These are phyloP conservation scores for Fusarium oxysporum DNA, from an alignment of 2,329 filamentous ascomycete genomes.

Conservation along the genomic window DNA sequence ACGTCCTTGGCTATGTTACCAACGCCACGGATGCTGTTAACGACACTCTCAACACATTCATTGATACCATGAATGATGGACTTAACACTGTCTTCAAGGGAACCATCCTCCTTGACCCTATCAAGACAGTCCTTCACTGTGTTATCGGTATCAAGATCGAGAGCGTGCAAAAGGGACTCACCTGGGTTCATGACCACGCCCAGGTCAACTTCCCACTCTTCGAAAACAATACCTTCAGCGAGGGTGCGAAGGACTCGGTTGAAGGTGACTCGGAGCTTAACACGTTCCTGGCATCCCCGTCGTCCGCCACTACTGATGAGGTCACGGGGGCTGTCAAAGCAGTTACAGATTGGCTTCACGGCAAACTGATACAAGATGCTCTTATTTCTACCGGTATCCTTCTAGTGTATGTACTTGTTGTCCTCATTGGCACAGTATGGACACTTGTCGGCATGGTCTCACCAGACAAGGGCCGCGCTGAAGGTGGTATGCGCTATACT, in stretches of 20 bases:
- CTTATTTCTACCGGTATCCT: conserved; percentile 82
- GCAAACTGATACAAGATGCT: conserved; percentile 78
- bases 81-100: conserved; percentile 84
- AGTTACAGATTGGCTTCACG: conserved; percentile 75
- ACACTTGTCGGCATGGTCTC: conserved; percentile 70
- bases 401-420: conserved; percentile 80
- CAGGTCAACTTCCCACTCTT: conserved; percentile 84
- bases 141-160: conserved; percentile 90
- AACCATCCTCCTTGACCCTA: conserved; percentile 82
- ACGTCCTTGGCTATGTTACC: conserved; percentile 88
- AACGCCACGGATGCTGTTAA: conserved; percentile 87
- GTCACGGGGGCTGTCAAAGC: conserved; percentile 80
- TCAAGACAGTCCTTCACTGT: conserved; percentile 84
- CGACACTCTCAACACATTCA: conserved; percentile 84
- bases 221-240: conserved; percentile 83
- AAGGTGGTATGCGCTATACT: conserved; percentile 64
- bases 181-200: conserved; percentile 91
- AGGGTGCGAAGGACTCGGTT: conserved; percentile 75
- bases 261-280: conserved; percentile 69
- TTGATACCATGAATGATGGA: conserved; percentile 78
- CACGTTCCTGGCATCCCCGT: conserved; percentile 82
- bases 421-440: conserved; percentile 78
- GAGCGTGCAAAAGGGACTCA: conserved; percentile 86
- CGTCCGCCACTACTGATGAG: conserved; percentile 79
- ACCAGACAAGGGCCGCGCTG: conserved; percentile 64